A percentile compares a stretch with the other conserved stretches of the same genome.
phyloP scores from a whole-genome alignment of 768 basidiomycete species.

The Sporobolomyces phaffii region DNA sequence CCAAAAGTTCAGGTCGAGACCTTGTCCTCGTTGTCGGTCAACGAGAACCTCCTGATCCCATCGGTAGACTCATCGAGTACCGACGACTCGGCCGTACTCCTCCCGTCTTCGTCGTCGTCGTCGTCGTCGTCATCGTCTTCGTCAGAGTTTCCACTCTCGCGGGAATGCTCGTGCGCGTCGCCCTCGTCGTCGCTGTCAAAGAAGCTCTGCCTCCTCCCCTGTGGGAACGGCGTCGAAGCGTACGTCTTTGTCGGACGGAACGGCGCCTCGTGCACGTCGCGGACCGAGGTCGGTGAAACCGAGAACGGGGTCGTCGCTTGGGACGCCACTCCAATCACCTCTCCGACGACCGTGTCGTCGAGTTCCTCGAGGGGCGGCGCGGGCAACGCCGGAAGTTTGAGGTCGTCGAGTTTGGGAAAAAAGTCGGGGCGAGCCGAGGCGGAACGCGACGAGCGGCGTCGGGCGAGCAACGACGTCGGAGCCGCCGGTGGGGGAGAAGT shows the following conservation, averaged over 20 bases:
- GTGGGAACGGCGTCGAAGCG: constrained; percentile 25
- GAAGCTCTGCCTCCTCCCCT: constrained; percentile 1
- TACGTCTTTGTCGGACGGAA: constrained; percentile 2
- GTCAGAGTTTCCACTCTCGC: neutral
- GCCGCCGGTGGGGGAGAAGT: neutral
- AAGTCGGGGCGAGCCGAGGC: neutral
- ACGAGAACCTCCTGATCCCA: neutral
- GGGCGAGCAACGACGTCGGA: constrained; percentile 8
- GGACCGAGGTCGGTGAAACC: neutral
- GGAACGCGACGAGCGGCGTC: constrained; percentile 10
- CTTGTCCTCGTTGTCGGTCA: neutral
- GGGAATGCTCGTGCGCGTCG: constrained; percentile 7
- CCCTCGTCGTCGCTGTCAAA: constrained; percentile 13
- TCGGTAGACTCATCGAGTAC: constrained; percentile 8
- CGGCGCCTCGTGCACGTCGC: neutral
- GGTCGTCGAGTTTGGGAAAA: constrained; percentile 14
- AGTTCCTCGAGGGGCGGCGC: constrained; percentile 8
- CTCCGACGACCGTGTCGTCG: constrained; percentile 21
- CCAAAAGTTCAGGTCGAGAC: neutral
- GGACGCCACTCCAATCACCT: constrained; percentile 16
- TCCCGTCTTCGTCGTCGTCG: neutral
- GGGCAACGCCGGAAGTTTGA: constrained; percentile 6
- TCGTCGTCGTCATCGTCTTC: neutral
- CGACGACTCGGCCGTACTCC: constrained; percentile 14
- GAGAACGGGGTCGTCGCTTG: constrained; percentile 15